Evolutionary conservation across 2,329 filamentous ascomycete species (phyloP).

Genomic region (Pezicula rhizophila): DNA sequence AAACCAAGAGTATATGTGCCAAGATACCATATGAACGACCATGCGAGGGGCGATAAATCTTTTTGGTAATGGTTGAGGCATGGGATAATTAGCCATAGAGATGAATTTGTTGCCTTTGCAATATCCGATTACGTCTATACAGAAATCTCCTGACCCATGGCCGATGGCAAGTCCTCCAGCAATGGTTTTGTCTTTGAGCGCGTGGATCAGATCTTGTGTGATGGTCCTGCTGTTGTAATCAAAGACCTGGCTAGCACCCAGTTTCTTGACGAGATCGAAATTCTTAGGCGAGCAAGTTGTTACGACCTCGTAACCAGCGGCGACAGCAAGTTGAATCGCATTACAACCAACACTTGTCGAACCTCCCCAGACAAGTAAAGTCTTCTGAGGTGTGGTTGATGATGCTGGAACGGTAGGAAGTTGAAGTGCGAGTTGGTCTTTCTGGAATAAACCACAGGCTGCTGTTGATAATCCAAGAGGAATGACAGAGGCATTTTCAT

Average conservation of each 20-base stretch:
- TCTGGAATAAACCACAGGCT: conserved; percentile 25
- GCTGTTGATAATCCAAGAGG: conserved; percentile 29
- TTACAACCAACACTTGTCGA: conserved; percentile 17
- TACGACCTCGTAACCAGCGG: conserved; percentile 35
- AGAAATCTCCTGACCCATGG: conserved; percentile 10
- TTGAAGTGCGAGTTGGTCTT: conserved; percentile 7
- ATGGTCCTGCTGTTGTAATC: conserved; percentile 28
- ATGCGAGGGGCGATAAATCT: neutral
- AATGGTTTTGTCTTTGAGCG: conserved; percentile 13
- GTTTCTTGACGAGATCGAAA: conserved; percentile 29
- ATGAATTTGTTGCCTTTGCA: conserved; percentile 22
- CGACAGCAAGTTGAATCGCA: conserved; percentile 37
- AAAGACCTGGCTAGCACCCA: conserved; percentile 35
- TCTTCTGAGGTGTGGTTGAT: neutral
- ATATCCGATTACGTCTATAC: conserved; percentile 20
- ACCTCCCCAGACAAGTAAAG: conserved; percentile 30
- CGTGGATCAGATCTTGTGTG: conserved; percentile 4
- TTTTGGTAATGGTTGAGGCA: conserved; percentile 4
- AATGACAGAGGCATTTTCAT: conserved; percentile 26
- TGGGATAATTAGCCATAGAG: conserved; percentile 16
- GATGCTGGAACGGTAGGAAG: neutral
- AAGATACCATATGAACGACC: neutral
- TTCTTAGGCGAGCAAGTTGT: conserved; percentile 29
- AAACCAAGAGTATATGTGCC: neutral
- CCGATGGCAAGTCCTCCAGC: conserved; percentile 27